Conservation (phyloP, 2,329 filamentous ascomycete species). For the Helminthosporium solani region DNA sequence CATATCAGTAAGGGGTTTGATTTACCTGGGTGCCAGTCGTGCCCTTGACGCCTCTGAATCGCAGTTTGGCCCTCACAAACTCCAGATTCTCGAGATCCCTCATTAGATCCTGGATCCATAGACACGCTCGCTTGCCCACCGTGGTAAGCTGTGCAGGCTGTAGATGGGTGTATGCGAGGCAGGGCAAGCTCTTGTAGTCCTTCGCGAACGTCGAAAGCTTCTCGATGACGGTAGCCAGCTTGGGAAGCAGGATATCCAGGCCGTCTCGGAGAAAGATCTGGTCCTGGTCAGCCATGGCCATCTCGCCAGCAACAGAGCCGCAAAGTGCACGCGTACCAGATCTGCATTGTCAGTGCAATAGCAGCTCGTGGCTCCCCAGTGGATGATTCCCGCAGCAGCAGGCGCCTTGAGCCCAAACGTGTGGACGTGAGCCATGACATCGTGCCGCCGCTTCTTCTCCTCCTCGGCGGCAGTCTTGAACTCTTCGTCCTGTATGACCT, state of each 20-base stretch:
- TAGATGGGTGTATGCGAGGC: conserved; percentile 74
- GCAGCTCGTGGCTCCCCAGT: conserved; percentile 63
- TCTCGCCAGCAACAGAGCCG: too few relatives aligned
- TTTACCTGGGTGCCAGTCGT: conserved; percentile 45
- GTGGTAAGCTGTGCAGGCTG: conserved; percentile 65
- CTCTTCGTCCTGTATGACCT: conserved; percentile 50
- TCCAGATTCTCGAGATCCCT: conserved; percentile 76
- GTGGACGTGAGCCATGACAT: conserved; percentile 69
- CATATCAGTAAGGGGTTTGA: not conserved
- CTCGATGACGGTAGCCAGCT: conserved; percentile 74
- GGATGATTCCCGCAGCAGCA: conserved; percentile 79
- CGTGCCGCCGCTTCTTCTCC: conserved; percentile 61
- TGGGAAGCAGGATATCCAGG: conserved; percentile 72
- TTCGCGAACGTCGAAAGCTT: conserved; percentile 73
- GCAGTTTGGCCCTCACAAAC: conserved; percentile 64
- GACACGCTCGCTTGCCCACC: conserved; percentile 66
- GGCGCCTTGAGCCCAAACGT: conserved; percentile 73
- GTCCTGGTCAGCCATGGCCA: not conserved
- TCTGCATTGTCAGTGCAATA: conserved; percentile 75
- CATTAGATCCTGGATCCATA: conserved; percentile 75
- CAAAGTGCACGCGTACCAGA: too few relatives aligned
- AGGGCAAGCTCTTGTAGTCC: conserved; percentile 70
- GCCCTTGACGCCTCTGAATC: conserved; percentile 66
- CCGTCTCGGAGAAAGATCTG: conserved; percentile 71
- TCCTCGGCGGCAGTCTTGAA: conserved; percentile 51